Percentiles rank a stretch among this genome's conserved stretches.
Evolutionary conservation across 768 basidiomycete species (phyloP).

Genomic region (button mushroom (Agaricus bisporus)): DNA sequence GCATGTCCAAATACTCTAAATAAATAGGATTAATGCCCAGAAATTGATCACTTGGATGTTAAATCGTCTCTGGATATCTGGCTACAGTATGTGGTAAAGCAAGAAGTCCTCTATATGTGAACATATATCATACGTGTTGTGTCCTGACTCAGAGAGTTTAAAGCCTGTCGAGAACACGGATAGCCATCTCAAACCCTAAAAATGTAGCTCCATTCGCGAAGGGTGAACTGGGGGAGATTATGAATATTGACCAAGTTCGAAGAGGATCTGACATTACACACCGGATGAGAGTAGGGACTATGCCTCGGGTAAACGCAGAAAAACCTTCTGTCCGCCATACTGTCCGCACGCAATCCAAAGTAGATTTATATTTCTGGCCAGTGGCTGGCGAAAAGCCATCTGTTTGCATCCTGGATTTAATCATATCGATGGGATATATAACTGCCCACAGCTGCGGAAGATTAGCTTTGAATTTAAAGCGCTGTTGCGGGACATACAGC

Average conservation of each 20-base stretch:
- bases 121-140: background rate
- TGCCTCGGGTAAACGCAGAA: slow-evolving; percentile 84
- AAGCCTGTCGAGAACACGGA: slow-evolving; percentile 51
- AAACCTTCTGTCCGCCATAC: slow-evolving; percentile 83
- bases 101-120: background rate
- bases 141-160: slow-evolving; percentile 7
- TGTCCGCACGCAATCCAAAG: slow-evolving; percentile 75
- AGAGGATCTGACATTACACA: slow-evolving; percentile 23
- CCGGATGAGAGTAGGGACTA: slow-evolving; percentile 90
- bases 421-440: slow-evolving; percentile 94
- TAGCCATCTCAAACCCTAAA: slow-evolving; percentile 92
- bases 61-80: no score
- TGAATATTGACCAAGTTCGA: background rate
- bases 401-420: slow-evolving; percentile 95
- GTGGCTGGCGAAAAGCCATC: slow-evolving; percentile 75
- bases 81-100: no score
- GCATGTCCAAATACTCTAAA: no score
- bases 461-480: slow-evolving; percentile 1
- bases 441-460: slow-evolving; percentile 70
- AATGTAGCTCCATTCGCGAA: slow-evolving; percentile 98
- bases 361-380: slow-evolving; percentile 78
- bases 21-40: no score
- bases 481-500: slow-evolving; percentile 46
- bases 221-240: slow-evolving; percentile 59
- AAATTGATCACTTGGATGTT: no score